These are phyloP conservation scores for Pogostemon cablin DNA, from an alignment of 257 asterid species.

Conservation along the genomic window DNA sequence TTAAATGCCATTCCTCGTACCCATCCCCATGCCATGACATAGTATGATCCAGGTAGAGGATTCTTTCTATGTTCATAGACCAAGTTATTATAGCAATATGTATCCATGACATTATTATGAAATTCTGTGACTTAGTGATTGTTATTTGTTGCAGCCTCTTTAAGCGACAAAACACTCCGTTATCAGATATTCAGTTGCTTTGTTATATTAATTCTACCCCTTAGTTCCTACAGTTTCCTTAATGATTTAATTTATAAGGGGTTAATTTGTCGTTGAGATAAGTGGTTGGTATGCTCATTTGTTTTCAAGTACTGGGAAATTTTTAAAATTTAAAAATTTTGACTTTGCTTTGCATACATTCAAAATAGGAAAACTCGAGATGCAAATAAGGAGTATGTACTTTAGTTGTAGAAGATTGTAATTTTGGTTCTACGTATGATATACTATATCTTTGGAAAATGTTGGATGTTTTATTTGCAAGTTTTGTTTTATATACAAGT, in stretches of 20 bases:
- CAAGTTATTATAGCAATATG: not conserved
- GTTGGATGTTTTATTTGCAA: not conserved
- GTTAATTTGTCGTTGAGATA: not conserved
- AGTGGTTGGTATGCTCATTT: not conserved
- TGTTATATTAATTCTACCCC: not conserved
- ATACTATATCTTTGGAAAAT: not conserved
- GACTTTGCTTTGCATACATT: not conserved
- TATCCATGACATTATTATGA: slow-evolving; percentile 6
- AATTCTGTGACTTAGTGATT: slow-evolving; percentile 2
- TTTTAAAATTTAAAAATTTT: not conserved
- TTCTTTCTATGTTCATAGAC: not conserved
- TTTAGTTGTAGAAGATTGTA: not conserved
- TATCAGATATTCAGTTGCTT: not conserved
- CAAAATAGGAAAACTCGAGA: slow-evolving; percentile 4
- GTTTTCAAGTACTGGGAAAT: not conserved
- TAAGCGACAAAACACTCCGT: not conserved
- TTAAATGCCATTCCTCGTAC: not conserved
- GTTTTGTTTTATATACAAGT: not conserved
- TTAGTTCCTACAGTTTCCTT: not conserved
- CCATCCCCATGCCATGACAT: not conserved
- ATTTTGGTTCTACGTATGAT: not conserved
- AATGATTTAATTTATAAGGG: not conserved
- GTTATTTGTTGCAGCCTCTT: not conserved
- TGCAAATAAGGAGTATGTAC: slow-evolving; percentile 19
- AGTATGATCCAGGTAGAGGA: slow-evolving; percentile 16